Evolutionary conservation across 805 yeast genomes (phyloP).

Genomic region (Schwanniomyces pseudopolymorphus): DNA sequence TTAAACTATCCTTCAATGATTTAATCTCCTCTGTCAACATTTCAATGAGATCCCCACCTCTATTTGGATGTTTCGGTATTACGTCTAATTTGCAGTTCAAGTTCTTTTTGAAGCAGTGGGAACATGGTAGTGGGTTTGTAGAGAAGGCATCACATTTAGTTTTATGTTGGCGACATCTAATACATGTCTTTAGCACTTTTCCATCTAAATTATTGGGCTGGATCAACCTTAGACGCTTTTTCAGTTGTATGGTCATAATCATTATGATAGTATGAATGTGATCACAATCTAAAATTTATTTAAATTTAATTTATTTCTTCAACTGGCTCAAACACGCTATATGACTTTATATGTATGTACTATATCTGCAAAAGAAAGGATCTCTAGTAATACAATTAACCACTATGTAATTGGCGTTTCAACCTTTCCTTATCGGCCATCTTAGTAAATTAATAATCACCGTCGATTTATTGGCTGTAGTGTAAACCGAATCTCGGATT

Average conservation of each 20-base stretch:
- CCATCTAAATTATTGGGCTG: constrained; percentile 9
- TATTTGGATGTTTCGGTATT: constrained; percentile 49
- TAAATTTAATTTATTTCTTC: not conserved
- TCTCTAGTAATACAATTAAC: not conserved
- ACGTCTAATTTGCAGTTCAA: constrained; percentile 54
- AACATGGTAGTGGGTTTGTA: constrained; percentile 56
- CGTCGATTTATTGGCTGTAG: constrained; percentile 1
- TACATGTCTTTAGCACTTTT: constrained; percentile 52
- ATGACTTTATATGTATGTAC: not conserved
- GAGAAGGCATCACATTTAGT: constrained; percentile 60
- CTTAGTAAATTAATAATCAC: constrained; percentile 4
- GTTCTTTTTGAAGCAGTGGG: constrained; percentile 54
- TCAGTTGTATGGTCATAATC: constrained; percentile 16
- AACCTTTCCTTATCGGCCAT: constrained; percentile 7
- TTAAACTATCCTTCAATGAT: constrained; percentile 20
- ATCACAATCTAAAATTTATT: no score
- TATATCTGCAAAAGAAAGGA: not conserved
- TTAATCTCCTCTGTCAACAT: constrained; percentile 25
- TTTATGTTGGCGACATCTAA: constrained; percentile 64
- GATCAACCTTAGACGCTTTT: constrained; percentile 12
- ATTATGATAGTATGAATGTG: constrained; percentile 1
- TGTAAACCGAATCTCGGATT: constrained; percentile 8
- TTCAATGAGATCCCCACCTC: constrained; percentile 29
- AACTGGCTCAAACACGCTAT: not conserved
- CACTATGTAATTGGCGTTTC: not conserved